Base-by-base conservation (phyloP, 306 rosid genomes). In the Acacia melanoxylon region DNA sequence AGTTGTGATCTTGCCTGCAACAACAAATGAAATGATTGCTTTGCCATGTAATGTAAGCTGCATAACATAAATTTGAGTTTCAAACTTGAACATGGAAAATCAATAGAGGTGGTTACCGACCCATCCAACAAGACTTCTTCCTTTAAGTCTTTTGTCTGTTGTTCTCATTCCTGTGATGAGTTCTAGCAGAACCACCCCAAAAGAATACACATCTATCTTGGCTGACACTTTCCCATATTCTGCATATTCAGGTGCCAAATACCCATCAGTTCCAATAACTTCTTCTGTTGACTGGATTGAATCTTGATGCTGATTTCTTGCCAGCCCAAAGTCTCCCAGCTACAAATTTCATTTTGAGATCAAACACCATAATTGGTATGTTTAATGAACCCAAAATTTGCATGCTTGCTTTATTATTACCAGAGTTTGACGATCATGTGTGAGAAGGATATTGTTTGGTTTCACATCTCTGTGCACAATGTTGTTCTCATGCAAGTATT, bases 311-410 rank as follows among this genome's bases (percentile, higher is more conserved):
- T 90, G 94, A 58, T 81, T 87, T 85, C 91, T 89, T 73, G 98
- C 97, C 33, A 95, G 87, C 13, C 98, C 98, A 74, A 95, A 94
- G 81, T 94, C 97, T 78, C 98, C 98, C 45, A 94, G 73, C 98
- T 92, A 78, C 61, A 52, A 76, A 44, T 73, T 77, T 68, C 68
- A 83, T 89, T 69, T 49, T 22, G 29, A 2, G 29, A 56, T 20
- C 13, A 56, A 56, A 20, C 12, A 10, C 14, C 63, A 46, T 4
- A 46, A 9, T 46, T 4, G 37, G 17, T 10, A 46, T 46, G 51
- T 46, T 35, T 35, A 62, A 62, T 62, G 20, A 54, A 24, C 63
- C 17, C 14, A 68, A 46, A 83, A 83, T 40, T 81, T 68, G 61
- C 76, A 51, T 7, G 56, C 12, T 20, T 46, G 75, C 59, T 56